These are phyloP conservation scores for Podaxis sp. DNA, from an alignment of 768 basidiomycete genomes.

Conservation along the genomic window DNA sequence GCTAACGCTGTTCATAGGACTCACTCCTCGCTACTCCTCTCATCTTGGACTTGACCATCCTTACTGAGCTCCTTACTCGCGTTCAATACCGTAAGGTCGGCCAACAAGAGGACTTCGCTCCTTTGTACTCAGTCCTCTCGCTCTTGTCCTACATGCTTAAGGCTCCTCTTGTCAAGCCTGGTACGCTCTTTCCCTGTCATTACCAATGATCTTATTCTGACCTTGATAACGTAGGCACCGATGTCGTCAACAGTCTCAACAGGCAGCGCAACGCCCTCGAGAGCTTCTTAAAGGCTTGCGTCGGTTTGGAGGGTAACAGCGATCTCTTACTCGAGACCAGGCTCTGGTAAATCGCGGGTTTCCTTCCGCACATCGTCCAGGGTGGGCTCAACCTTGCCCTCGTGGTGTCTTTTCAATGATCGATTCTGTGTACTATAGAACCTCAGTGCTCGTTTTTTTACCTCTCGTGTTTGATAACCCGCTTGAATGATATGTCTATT, in stretches of 20 bases:
- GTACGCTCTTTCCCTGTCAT: slow-evolving; percentile 29
- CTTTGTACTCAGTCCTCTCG: slow-evolving; percentile 88
- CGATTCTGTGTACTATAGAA: neutral
- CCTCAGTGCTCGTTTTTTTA: neutral
- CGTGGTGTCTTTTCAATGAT: neutral
- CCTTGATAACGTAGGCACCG: slow-evolving; percentile 50
- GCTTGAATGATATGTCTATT: neutral
- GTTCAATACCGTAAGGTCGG: slow-evolving; percentile 76
- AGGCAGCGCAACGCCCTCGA: slow-evolving; percentile 95
- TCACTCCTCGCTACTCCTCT: slow-evolving; percentile 94
- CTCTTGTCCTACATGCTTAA: slow-evolving; percentile 97
- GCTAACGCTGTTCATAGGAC: slow-evolving; percentile 49
- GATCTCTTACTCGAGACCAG: slow-evolving; percentile 87
- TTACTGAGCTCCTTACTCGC: slow-evolving; percentile 92
- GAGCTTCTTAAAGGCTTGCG: slow-evolving; percentile 90
- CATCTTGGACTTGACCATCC: slow-evolving; percentile 90
- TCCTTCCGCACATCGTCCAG: neutral
- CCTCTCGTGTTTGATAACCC: neutral
- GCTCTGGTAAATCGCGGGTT: slow-evolving; percentile 64
- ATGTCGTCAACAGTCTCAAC: slow-evolving; percentile 93
- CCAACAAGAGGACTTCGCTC: slow-evolving; percentile 63
- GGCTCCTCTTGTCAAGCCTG: slow-evolving; percentile 95
- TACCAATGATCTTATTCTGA: neutral
- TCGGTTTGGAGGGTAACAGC: slow-evolving; percentile 78
- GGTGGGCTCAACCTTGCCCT: neutral